A percentile compares a stretch with the other conserved stretches of the same genome.
These are phyloP conservation scores for Microcyclosporella mali DNA, from an alignment of 2,329 filamentous ascomycete genomes.

Conservation along the genomic window DNA sequence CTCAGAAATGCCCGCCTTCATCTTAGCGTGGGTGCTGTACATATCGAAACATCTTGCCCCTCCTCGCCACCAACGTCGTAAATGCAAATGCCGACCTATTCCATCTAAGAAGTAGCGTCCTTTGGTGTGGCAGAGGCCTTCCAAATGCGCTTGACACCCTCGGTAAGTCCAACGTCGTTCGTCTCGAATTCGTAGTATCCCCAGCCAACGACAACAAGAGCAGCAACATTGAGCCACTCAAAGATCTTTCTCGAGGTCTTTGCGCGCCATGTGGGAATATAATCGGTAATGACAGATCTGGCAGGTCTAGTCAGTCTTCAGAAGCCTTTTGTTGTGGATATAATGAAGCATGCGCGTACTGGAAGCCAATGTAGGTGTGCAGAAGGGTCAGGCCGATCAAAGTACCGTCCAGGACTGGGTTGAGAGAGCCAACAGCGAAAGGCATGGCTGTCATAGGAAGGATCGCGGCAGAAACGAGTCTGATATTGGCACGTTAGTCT, in stretches of 20 bases:
- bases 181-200: conserved; percentile 99
- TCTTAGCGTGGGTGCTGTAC: too few relatives aligned
- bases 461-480: conserved; percentile 70
- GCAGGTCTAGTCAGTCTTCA: not conserved
- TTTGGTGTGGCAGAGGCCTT: conserved; percentile 48
- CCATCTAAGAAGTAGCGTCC: conserved; percentile 14
- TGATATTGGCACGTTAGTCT: conserved; percentile 29
- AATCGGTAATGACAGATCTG: conserved; percentile 76
- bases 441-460: conserved; percentile 83
- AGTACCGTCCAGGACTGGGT: conserved; percentile 79
- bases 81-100: not conserved
- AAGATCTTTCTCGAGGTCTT: conserved; percentile 61
- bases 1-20: too few relatives aligned
- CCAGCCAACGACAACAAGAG: conserved; percentile 73
- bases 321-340: not conserved
- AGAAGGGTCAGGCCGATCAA: conserved; percentile 77
- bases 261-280: conserved; percentile 68
- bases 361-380: conserved; percentile 94
- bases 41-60: too few relatives aligned
- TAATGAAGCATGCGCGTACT: conserved; percentile 48
- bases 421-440: conserved; percentile 85
- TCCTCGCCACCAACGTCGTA: too few relatives aligned
- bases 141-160: conserved; percentile 85
- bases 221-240: conserved; percentile 71
- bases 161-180: conserved; percentile 90